Evolutionary conservation across 2,329 filamentous ascomycete genomes (phyloP).

Genomic region (Epichloe gansuensis): DNA sequence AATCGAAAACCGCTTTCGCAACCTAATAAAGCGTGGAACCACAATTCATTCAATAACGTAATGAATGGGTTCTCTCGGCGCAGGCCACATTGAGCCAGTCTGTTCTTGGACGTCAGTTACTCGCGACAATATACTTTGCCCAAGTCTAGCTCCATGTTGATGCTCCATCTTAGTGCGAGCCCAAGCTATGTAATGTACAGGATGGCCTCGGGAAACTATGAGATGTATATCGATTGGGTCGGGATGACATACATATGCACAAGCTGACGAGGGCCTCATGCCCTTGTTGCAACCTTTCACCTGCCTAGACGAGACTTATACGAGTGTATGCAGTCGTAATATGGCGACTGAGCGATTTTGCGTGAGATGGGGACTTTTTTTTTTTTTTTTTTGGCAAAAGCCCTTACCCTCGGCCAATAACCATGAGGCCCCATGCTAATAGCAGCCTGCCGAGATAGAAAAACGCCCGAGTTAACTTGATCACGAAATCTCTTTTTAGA

Average conservation of each 20-base stretch:
- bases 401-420: no score
- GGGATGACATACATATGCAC: not conserved
- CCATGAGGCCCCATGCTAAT: not conserved
- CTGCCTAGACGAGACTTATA: not conserved
- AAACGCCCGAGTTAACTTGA: not conserved
- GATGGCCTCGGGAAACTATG: no score
- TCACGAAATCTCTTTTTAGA: not conserved
- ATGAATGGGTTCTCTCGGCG: conserved; percentile 28
- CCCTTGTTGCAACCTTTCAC: not conserved
- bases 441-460: not conserved
- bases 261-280: not conserved
- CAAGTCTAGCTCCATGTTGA: no score
- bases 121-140: no score
- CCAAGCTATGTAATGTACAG: no score
- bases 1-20: conserved; percentile 28
- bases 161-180: no score
- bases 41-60: conserved; percentile 35
- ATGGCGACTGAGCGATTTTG: not conserved
- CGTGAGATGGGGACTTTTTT: not conserved
- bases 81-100: conserved; percentile 19
- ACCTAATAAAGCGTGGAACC: conserved; percentile 16
- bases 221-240: not conserved
- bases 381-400: no score
- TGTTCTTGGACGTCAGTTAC: not conserved
- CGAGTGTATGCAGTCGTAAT: not conserved